Conservation (phyloP, 371 early-diverging fungal species). For the Actinomortierella wolfii region DNA sequence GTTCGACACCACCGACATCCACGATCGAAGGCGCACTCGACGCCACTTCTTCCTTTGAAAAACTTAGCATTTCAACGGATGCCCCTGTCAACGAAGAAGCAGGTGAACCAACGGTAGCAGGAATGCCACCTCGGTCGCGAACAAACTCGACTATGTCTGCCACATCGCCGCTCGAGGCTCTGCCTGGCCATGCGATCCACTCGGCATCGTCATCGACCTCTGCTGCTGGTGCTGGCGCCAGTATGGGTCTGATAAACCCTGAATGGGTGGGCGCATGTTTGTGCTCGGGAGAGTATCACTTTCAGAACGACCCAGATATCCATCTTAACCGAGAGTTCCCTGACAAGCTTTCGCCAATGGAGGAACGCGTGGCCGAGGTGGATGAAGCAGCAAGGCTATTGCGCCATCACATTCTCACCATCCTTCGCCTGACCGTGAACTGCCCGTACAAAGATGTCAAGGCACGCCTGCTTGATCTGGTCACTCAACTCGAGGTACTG, state of each 20-base stretch:
- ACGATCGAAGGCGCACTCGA: conserved; percentile 31
- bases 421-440: conserved; percentile 56
- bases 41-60: conserved; percentile 14
- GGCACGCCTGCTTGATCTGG: conserved; percentile 51
- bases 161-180: conserved; percentile 26
- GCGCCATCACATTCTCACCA: conserved; percentile 54
- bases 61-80: conserved; percentile 33
- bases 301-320: conserved; percentile 43
- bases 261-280: neutral
- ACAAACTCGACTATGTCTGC: conserved; percentile 24
- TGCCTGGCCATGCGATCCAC: conserved; percentile 20
- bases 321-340: conserved; percentile 39
- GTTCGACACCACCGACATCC: neutral
- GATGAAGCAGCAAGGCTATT: conserved; percentile 39
- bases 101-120: too few species aligned
- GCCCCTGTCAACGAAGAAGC: too few species aligned
- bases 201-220: conserved; percentile 28
- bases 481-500: conserved; percentile 52
- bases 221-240: conserved; percentile 1
- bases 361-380: conserved; percentile 40
- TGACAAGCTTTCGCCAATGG: conserved; percentile 38
- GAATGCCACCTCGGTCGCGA: conserved; percentile 11
- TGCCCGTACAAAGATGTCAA: conserved; percentile 68
- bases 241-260: conserved; percentile 8
- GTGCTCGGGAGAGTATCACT: conserved; percentile 31